Evolutionary conservation across 257 asterid species (phyloP).

Genomic region (Gentiana straminea): DNA sequence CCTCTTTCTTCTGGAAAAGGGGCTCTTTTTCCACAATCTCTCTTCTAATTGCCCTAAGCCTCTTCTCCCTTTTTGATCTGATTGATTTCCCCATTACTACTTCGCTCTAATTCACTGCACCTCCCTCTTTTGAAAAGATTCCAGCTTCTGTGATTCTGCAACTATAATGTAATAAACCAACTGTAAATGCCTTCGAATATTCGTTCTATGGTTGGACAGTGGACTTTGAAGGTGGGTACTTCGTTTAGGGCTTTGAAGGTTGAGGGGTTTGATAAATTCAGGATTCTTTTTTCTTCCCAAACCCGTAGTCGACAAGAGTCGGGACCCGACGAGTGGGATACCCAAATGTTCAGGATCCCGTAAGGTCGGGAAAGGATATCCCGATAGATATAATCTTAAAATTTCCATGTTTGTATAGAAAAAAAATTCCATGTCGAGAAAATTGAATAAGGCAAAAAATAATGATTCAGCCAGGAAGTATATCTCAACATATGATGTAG

Average conservation of each 20-base stretch:
- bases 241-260: neutral
- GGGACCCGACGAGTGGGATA: no score
- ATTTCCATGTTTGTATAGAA: no score
- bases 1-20: slow-evolving; percentile 63
- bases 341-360: no score
- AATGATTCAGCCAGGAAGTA: no score
- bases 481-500: no score
- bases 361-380: no score
- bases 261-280: no score
- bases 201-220: neutral
- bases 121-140: neutral
- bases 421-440: no score
- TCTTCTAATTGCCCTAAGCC: slow-evolving; percentile 78
- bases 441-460: no score
- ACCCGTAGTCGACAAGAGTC: no score
- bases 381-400: no score
- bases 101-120: neutral
- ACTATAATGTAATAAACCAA: neutral
- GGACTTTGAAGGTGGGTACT: neutral
- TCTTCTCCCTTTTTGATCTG: slow-evolving; percentile 83
- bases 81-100: slow-evolving; percentile 64
- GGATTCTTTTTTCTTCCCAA: no score
- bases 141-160: neutral
- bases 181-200: neutral
- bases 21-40: slow-evolving; percentile 55